phyloP scores from a whole-genome alignment of 2,329 filamentous ascomycete species.

The Fusarium graminum region DNA sequence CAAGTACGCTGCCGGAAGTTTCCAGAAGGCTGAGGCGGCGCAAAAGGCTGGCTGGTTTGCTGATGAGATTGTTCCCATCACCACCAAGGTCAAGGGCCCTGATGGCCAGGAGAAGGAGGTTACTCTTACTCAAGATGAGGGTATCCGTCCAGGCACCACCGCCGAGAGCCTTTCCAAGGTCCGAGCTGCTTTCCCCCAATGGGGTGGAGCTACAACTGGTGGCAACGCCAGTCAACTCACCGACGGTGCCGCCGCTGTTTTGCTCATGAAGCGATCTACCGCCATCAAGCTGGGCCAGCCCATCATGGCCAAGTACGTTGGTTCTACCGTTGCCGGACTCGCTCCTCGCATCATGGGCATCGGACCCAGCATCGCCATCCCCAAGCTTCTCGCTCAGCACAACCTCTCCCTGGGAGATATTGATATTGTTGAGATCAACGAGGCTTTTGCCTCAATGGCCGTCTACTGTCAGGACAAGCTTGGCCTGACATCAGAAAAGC shows the following conservation, averaged over 20 bases:
- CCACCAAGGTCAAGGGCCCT: slow-evolving; percentile 82
- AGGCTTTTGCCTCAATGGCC: slow-evolving; percentile 98
- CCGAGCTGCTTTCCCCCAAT: slow-evolving; percentile 89
- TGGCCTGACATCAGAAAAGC: slow-evolving; percentile 78
- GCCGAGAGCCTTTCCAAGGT: slow-evolving; percentile 86
- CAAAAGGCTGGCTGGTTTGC: slow-evolving; percentile 93
- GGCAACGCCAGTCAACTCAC: slow-evolving; percentile 97
- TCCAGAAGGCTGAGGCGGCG: slow-evolving; percentile 85
- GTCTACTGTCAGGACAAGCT: slow-evolving; percentile 88
- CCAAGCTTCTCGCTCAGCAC: slow-evolving; percentile 87
- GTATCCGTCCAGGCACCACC: slow-evolving; percentile 90
- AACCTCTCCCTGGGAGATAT: slow-evolving; percentile 83
- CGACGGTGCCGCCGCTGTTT: slow-evolving; percentile 88
- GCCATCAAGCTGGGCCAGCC: slow-evolving; percentile 89
- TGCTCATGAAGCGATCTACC: slow-evolving; percentile 94
- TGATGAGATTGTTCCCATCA: slow-evolving; percentile 94
- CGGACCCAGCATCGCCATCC: slow-evolving; percentile 78
- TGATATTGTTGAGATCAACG: slow-evolving; percentile 94
- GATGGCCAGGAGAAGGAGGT: slow-evolving; percentile 84
- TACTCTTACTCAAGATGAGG: slow-evolving; percentile 87
- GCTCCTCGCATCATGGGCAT: slow-evolving; percentile 98
- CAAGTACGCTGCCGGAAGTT: slow-evolving; percentile 87
- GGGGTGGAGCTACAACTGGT: slow-evolving; percentile 86
- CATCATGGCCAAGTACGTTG: slow-evolving; percentile 94
- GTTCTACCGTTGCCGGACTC: slow-evolving; percentile 89